Conservation (phyloP, 129 eudicot species). For the Gnaphalium uliginosum region DNA sequence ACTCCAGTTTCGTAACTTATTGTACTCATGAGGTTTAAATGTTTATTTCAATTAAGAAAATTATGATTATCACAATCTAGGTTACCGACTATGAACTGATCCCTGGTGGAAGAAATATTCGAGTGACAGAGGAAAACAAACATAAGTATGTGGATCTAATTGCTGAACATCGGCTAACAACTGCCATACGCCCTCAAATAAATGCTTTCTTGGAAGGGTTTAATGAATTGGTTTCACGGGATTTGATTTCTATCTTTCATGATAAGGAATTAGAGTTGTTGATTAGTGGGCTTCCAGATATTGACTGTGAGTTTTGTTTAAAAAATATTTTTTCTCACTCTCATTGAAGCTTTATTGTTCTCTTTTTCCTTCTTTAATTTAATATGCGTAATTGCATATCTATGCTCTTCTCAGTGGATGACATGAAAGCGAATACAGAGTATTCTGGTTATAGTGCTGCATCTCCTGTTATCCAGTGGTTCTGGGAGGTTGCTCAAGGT, state of each 20-base stretch:
- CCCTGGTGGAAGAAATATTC: slow-evolving; percentile 92
- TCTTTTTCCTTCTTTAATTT: neutral
- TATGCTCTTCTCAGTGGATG: slow-evolving; percentile 68
- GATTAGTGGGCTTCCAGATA: slow-evolving; percentile 97
- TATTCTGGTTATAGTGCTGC: slow-evolving; percentile 94
- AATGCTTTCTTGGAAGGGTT: slow-evolving; percentile 96
- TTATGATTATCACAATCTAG: slow-evolving; percentile 38
- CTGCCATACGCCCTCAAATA: slow-evolving; percentile 99
- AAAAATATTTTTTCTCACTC: neutral
- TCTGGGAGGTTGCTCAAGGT: slow-evolving; percentile 95
- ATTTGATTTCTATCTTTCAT: slow-evolving; percentile 82
- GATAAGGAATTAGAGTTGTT: slow-evolving; percentile 92
- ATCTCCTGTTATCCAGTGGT: slow-evolving; percentile 96
- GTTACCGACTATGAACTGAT: slow-evolving; percentile 94
- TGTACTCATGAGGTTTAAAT: neutral
- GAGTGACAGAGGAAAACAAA: slow-evolving; percentile 96
- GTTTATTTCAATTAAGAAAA: neutral
- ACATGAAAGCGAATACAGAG: slow-evolving; percentile 93
- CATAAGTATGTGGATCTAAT: slow-evolving; percentile 95
- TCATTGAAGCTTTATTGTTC: neutral
- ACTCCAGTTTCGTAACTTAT: neutral
- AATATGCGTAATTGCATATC: neutral
- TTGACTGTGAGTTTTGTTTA: slow-evolving; percentile 62
- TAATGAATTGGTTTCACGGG: slow-evolving; percentile 73
- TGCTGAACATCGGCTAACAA: slow-evolving; percentile 93